A percentile compares a stretch with the other conserved stretches of the same genome.
These are phyloP conservation scores for Omphalotus guepiniiformis DNA, from an alignment of 768 basidiomycete species.

Conservation along the genomic window DNA sequence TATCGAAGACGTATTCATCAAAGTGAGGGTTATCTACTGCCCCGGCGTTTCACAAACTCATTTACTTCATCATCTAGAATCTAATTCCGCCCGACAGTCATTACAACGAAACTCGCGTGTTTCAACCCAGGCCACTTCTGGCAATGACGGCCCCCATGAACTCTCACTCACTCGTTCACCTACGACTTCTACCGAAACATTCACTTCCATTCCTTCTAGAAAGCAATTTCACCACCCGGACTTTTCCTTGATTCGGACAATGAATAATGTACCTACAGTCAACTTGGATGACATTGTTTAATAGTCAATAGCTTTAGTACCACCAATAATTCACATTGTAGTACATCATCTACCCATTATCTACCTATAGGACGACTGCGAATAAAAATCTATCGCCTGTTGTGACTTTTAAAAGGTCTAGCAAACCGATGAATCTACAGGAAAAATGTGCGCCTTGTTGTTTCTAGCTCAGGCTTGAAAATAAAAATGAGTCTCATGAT, in stretches of 20 bases:
- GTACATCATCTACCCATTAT: no score
- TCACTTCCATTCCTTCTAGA: not conserved
- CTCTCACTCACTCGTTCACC: not conserved
- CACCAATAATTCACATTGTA: no score
- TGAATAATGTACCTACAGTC: no score
- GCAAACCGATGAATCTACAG: no score
- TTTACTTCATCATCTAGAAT: not conserved
- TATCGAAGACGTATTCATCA: not conserved
- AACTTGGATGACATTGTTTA: no score
- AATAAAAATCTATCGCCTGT: no score
- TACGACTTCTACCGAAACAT: not conserved
- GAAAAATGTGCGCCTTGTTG: constrained; percentile 87
- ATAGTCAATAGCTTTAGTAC: no score
- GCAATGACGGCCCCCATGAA: not conserved
- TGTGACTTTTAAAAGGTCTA: no score
- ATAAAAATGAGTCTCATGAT: constrained; percentile 9
- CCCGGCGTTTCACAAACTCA: not conserved
- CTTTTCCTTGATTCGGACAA: no score
- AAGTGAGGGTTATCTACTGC: not conserved
- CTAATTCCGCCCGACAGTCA: not conserved
- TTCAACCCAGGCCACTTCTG: constrained; percentile 1
- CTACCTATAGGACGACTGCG: no score
- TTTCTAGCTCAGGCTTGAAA: constrained; percentile 88
- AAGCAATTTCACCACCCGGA: no score
- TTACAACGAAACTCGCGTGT: not conserved